Conservation (phyloP, 2,329 filamentous ascomycete genomes). For the Colletotrichum chlorophyti region DNA sequence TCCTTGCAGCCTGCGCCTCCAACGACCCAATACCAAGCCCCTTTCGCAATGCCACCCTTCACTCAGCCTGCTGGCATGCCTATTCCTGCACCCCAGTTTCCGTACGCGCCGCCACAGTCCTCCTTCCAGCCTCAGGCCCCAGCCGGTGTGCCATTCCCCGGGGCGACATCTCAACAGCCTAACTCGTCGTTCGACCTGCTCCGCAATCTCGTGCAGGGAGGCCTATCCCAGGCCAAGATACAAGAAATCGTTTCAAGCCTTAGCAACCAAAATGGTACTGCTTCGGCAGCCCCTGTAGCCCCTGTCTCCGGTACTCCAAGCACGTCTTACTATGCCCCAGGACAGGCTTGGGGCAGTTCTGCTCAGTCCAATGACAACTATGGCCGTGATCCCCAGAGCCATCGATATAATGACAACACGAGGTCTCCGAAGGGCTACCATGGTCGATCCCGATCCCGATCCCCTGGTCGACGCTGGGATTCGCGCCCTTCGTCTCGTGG, state of each 20-base stretch:
- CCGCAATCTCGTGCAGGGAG: too few relatives aligned
- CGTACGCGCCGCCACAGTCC: too few relatives aligned
- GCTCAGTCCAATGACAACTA: constrained; percentile 52
- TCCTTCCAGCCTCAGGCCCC: constrained; percentile 40
- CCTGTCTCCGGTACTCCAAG: constrained; percentile 46
- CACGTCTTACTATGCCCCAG: constrained; percentile 34
- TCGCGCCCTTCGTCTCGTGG: constrained; percentile 69
- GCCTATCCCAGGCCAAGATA: too few relatives aligned
- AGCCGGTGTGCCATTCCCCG: constrained; percentile 53
- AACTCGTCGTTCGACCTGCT: too few relatives aligned
- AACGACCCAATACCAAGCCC: background rate
- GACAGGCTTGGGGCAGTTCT: constrained; percentile 37
- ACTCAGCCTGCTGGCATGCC: constrained; percentile 32
- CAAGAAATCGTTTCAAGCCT: too few relatives aligned
- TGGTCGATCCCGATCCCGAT: constrained; percentile 78
- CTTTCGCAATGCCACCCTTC: constrained; percentile 35
- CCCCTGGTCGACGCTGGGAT: constrained; percentile 77
- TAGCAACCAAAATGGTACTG: constrained; percentile 41
- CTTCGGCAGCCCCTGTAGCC: constrained; percentile 33
- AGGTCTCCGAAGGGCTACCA: constrained; percentile 68
- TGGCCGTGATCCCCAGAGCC: too few relatives aligned
- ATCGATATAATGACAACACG: constrained; percentile 60
- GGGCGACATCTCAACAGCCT: too few relatives aligned
- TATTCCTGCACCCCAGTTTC: too few relatives aligned
- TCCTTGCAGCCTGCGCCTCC: background rate